Conservation (phyloP, 1,284 basidiomycete genomes). For the Lentinula novae-zelandiae region DNA sequence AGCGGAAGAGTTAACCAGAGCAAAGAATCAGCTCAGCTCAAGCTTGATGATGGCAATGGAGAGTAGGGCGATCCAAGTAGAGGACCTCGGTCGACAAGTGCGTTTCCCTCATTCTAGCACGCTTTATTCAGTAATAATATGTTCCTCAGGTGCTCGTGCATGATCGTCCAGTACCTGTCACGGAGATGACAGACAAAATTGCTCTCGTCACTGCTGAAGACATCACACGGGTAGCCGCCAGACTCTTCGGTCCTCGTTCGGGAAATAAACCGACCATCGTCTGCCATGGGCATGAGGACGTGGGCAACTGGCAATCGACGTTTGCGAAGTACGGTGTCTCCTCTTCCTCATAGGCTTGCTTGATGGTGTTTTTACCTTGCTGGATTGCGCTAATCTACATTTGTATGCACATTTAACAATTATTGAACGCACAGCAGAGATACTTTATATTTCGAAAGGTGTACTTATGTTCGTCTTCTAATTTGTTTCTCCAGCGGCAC, state of each 20-base stretch:
- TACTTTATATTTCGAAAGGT: neutral
- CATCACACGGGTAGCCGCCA: slow-evolving; percentile 69
- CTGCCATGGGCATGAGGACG: slow-evolving; percentile 70
- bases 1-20: slow-evolving; percentile 72
- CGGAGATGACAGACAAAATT: slow-evolving; percentile 91
- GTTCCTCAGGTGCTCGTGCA: slow-evolving; percentile 81
- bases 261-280: slow-evolving; percentile 67
- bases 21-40: slow-evolving; percentile 95
- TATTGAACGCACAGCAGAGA: too few relatives aligned
- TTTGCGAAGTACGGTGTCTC: slow-evolving; percentile 69
- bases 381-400: neutral
- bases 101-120: slow-evolving; percentile 15
- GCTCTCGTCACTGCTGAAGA: slow-evolving; percentile 75
- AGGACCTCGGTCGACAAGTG: slow-evolving; percentile 83
- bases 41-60: slow-evolving; percentile 96
- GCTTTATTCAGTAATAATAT: slow-evolving; percentile 4
- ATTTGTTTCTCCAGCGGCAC: too few relatives aligned
- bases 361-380: neutral
- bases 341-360: neutral
- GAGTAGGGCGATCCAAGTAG: slow-evolving; percentile 86
- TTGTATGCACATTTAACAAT: too few relatives aligned
- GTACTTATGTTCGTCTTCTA: neutral
- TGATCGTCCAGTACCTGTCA: slow-evolving; percentile 80
- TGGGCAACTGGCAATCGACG: slow-evolving; percentile 49
- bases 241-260: slow-evolving; percentile 65